These are phyloP conservation scores for Corchorus capsularis DNA, from an alignment of 345 rosid species.

Conservation along the genomic window DNA sequence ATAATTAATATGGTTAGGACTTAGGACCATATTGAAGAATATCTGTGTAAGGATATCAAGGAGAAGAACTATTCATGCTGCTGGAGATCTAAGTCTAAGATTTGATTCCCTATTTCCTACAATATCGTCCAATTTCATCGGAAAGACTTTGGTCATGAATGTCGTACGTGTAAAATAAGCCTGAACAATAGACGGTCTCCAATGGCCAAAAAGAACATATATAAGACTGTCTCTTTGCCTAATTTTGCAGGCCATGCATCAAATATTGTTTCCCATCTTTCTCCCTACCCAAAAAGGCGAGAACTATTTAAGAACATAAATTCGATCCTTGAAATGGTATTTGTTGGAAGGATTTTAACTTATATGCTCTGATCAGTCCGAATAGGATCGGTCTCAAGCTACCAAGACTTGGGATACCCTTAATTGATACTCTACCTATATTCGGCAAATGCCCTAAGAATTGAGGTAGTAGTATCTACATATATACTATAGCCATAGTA, in stretches of 20 bases:
- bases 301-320: too few species aligned
- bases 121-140: not conserved
- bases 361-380: too few species aligned
- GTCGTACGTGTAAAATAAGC: not conserved
- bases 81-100: not conserved
- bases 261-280: not conserved
- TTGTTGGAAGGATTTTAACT: too few species aligned
- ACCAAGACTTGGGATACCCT: too few species aligned
- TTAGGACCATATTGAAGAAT: too few species aligned
- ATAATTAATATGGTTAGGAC: not conserved
- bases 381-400: too few species aligned
- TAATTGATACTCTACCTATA: not conserved
- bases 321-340: too few species aligned
- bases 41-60: not conserved
- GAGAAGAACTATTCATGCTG: too few species aligned
- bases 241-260: not conserved
- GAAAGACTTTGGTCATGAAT: not conserved
- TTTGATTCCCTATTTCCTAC: not conserved
- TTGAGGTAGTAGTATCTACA: not conserved
- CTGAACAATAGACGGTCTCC: not conserved
- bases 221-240: conserved; percentile 1
- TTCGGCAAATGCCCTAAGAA: not conserved
- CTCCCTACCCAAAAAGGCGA: not conserved
- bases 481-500: not conserved
- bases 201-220: too few species aligned